Conservation (phyloP, 257 asterid species). For the Misopates orontium region DNA sequence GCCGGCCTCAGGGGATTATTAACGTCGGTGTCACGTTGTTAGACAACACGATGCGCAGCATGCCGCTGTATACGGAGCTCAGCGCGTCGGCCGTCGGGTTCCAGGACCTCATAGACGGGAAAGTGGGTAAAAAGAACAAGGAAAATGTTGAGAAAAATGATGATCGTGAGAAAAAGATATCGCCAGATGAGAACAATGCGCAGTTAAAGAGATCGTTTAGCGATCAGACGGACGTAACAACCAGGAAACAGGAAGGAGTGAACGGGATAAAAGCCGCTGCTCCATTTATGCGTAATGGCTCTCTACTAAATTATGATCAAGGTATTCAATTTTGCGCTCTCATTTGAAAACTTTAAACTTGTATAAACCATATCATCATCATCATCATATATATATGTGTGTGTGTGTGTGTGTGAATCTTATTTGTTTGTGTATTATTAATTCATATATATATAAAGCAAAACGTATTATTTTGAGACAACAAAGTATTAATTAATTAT, state of each 20-base stretch:
- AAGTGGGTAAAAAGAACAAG: background rate
- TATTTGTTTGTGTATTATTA: too few species aligned
- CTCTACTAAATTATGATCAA: conserved; percentile 19
- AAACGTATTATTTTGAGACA: too few species aligned
- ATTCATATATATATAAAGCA: too few species aligned
- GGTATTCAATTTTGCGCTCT: too few species aligned
- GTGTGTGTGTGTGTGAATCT: too few species aligned
- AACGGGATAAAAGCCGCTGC: conserved; percentile 9
- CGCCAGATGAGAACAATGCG: conserved; percentile 5
- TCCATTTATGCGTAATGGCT: conserved; percentile 28
- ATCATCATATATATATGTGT: too few species aligned
- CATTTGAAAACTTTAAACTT: too few species aligned
- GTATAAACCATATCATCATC: too few species aligned
- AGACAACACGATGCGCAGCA: conserved; percentile 54
- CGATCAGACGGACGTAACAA: conserved; percentile 29
- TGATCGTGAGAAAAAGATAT: background rate
- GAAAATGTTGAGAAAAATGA: background rate
- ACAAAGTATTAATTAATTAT: too few species aligned
- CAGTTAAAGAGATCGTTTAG: conserved; percentile 44
- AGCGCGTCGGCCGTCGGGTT: conserved; percentile 37
- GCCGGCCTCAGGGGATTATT: conserved; percentile 72
- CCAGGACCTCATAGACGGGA: conserved; percentile 26
- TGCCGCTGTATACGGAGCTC: conserved; percentile 45
- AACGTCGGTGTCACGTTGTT: conserved; percentile 62
- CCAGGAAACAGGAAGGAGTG: conserved; percentile 19